These are phyloP conservation scores for Pythium vanterpoolii DNA, from an alignment of 352 stramenopile genomes.

Conservation along the genomic window DNA sequence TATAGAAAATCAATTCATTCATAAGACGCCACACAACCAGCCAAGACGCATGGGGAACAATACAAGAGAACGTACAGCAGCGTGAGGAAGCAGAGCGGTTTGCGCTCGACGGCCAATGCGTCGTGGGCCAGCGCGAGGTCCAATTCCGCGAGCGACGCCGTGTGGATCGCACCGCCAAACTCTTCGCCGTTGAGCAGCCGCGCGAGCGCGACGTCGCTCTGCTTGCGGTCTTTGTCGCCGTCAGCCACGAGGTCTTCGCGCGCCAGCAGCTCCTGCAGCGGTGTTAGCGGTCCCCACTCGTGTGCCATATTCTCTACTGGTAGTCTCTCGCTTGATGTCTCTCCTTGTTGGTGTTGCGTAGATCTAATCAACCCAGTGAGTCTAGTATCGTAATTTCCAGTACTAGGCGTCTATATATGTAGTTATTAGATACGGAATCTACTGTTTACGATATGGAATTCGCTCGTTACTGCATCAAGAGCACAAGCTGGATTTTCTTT, in stretches of 20 bases:
- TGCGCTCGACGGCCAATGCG: conserved; percentile 43
- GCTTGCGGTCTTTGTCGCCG: conserved; percentile 41
- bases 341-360: background rate
- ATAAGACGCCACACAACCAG: background rate
- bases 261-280: conserved; percentile 42
- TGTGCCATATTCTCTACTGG: background rate
- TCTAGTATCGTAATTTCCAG: background rate
- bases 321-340: background rate
- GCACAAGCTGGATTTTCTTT: conserved; percentile 75
- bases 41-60: background rate
- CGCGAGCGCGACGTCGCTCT: conserved; percentile 42
- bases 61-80: conserved; percentile 37
- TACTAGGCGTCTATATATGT: background rate
- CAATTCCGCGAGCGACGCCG: conserved; percentile 53
- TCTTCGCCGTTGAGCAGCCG: conserved; percentile 44
- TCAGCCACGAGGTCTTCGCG: conserved; percentile 33
- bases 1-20: conserved; percentile 5
- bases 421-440: conserved; percentile 1
- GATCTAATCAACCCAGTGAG: conserved; percentile 14
- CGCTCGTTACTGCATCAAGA: conserved; percentile 66
- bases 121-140: conserved; percentile 55
- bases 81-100: conserved; percentile 41
- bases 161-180: conserved; percentile 37
- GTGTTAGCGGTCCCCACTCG: conserved; percentile 51
- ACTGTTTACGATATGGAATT: conserved; percentile 16